Evolutionary conservation across 169 alveolate genomes (phyloP).

Genomic region (Cryptosporidium viatorum): DNA sequence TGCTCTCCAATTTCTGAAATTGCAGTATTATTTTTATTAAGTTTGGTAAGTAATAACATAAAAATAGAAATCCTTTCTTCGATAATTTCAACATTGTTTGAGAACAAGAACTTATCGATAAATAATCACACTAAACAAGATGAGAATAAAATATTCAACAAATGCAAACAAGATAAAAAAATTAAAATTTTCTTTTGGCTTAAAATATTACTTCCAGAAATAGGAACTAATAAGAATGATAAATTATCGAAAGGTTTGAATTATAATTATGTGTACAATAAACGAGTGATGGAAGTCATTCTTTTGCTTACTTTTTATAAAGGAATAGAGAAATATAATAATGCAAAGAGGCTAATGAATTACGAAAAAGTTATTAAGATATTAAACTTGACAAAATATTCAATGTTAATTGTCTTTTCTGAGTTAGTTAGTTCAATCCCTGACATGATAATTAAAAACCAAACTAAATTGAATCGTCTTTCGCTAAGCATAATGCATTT

Average conservation of each 20-base stretch:
- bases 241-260: not conserved
- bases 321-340: conserved; percentile 11
- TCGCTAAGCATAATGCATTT: conserved; percentile 1
- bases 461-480: not conserved
- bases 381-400: not conserved
- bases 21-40: conserved; percentile 5
- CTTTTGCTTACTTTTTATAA: conserved; percentile 50
- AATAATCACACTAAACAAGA: not conserved
- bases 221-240: not conserved
- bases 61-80: conserved; percentile 28
- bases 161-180: not conserved
- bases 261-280: not conserved
- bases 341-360: not conserved
- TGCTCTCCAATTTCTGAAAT: conserved; percentile 52
- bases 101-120: not conserved
- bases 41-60: conserved; percentile 14
- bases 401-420: conserved; percentile 14
- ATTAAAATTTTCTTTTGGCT: conserved; percentile 39
- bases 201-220: conserved; percentile 27
- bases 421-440: conserved; percentile 38
- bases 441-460: not conserved
- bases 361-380: not conserved
- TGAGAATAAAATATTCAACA: not conserved
- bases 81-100: not conserved
- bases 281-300: conserved; percentile 5